Percentiles rank a stretch among this genome's conserved stretches.
These are phyloP conservation scores for Silene latifolia DNA, from an alignment of 148 eudicot species.

Conservation along the genomic window DNA sequence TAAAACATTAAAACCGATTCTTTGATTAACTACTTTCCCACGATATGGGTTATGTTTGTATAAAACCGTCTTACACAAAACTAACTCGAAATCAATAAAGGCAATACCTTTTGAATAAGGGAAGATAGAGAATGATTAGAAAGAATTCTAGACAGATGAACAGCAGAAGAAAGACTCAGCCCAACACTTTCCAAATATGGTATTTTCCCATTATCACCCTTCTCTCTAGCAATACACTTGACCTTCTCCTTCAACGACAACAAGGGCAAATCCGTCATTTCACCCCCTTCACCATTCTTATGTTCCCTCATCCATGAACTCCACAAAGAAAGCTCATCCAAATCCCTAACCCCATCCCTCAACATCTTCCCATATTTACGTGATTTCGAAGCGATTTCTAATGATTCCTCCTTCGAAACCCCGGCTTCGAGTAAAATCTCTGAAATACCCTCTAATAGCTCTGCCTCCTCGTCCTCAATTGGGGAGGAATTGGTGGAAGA, in stretches of 20 bases:
- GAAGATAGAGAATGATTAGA: conserved; percentile 44
- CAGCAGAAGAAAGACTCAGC: conserved; percentile 50
- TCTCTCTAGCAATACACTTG: conserved; percentile 45
- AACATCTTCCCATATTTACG: conserved; percentile 58
- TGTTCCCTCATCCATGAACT: conserved; percentile 31
- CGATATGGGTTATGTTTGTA: too few species aligned
- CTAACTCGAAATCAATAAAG: neutral
- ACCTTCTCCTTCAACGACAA: conserved; percentile 51
- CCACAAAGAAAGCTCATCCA: conserved; percentile 53
- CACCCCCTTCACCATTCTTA: neutral
- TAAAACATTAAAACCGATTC: too few species aligned
- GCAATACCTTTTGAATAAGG: conserved; percentile 54
- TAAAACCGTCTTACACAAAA: too few species aligned
- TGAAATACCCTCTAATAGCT: conserved; percentile 28
- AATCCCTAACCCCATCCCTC: conserved; percentile 49
- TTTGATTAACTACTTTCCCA: too few species aligned
- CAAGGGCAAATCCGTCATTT: neutral
- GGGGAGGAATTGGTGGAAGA: conserved; percentile 1
- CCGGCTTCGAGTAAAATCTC: conserved; percentile 48
- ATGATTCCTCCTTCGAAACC: conserved; percentile 32
- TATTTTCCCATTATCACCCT: conserved; percentile 66
- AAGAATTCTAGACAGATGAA: conserved; percentile 57
- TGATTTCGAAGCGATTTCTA: conserved; percentile 37
- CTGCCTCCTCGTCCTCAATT: conserved; percentile 7
- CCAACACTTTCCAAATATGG: conserved; percentile 84